Percentiles rank a stretch among this genome's conserved stretches.
Evolutionary conservation across 1,284 basidiomycete genomes (phyloP).

Genomic region (Fomitiporia mediterranea): DNA sequence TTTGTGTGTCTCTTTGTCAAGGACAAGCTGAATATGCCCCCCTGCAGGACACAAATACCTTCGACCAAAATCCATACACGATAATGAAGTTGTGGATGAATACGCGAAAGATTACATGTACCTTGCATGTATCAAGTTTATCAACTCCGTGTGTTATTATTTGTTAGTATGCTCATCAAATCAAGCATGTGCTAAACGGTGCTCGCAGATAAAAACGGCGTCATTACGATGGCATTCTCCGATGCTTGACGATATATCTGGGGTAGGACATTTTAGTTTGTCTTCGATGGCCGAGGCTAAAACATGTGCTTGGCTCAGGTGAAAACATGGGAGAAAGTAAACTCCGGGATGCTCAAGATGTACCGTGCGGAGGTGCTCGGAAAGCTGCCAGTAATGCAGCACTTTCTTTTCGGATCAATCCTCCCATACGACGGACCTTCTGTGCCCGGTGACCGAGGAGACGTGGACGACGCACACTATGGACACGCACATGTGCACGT

Average conservation of each 20-base stretch:
- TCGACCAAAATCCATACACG: conserved; percentile 89
- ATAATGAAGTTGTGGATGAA: conserved; percentile 90
- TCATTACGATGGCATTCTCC: conserved; percentile 98
- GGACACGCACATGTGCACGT: conserved; percentile 57
- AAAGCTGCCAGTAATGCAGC: conserved; percentile 95
- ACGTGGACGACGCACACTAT: conserved; percentile 35
- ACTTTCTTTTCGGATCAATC: conserved; percentile 90
- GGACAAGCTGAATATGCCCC: not conserved
- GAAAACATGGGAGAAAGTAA: conserved; percentile 97
- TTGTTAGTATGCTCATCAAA: not conserved
- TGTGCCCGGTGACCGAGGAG: conserved; percentile 38
- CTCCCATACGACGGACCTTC: conserved; percentile 68
- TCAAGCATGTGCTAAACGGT: not conserved
- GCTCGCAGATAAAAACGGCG: conserved; percentile 85
- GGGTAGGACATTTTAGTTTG: conserved; percentile 42
- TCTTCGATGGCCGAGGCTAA: no score
- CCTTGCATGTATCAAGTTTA: conserved; percentile 93
- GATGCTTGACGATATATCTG: conserved; percentile 98
- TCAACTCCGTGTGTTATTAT: conserved; percentile 76
- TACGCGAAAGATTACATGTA: conserved; percentile 95
- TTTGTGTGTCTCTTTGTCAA: not conserved
- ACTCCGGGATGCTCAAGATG: conserved; percentile 99
- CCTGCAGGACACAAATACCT: conserved; percentile 81
- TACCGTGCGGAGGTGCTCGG: conserved; percentile 92
- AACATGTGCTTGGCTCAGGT: conserved; percentile 50